Base-by-base conservation (phyloP, 106 monocot species). In the Narthecium ossifragum region DNA sequence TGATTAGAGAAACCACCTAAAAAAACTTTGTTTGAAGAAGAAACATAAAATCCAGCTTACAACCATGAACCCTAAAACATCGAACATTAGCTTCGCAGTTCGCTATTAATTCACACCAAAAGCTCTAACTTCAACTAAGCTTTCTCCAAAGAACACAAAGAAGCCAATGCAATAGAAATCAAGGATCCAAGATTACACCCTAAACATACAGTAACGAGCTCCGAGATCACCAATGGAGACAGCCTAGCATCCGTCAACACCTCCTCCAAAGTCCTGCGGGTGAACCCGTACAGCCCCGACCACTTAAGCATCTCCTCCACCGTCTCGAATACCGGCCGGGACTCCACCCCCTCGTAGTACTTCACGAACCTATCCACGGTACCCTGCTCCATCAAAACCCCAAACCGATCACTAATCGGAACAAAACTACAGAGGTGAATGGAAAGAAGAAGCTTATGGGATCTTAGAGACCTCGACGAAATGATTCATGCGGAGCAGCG, bases 221-320 rank as follows among this genome's bases (percentile, higher is more conserved):
- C 98, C 0, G 98, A 91, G 23, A 98, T 73, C 39, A 84, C 55
- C 8, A 17, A 72, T 0, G 75, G 36, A 62, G 80, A 85, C 46
- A 98, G 22, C 5, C 87, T 78, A 10, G 71, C 84, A 63, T 87
- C 74, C 0, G 31, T 33, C 62, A 98, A 64, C 54, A 81, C 91
- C 62, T 84, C 80, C 68, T 70, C 59, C 34, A 98, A 77, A 21
- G 98, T 88, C 63, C 80, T 64, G 2, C 50, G 84, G 0, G 98
- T 91, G 22, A 81, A 73, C 18, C 59, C 74, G 61, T 91, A 74
- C 46, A 98, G 68, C 17, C 75, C 84, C 10, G 86, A 66, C 98
- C 98, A 98, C 53, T 75, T 72, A 26, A 98, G 84, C 98, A 98
- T 98, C 59, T 87, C 98, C 63, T 91, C 98, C 57, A 85, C 90